Evolutionary conservation across 2,329 filamentous ascomycete genomes (phyloP).

Genomic region (Trichophyton simii): DNA sequence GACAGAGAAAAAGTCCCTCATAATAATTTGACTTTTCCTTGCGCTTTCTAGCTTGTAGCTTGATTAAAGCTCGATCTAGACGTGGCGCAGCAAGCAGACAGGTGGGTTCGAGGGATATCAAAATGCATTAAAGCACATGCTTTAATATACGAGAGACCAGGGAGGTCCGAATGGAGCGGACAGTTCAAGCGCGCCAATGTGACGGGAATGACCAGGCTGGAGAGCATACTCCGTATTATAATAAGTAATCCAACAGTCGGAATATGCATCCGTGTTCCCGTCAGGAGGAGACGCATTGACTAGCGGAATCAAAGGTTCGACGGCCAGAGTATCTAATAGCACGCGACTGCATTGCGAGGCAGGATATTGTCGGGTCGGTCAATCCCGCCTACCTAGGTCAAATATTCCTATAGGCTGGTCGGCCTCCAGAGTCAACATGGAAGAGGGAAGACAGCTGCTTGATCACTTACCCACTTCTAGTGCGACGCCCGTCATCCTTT

Average conservation of each 20-base stretch:
- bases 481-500: neutral
- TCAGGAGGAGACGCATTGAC: neutral
- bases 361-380: neutral
- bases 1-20: neutral
- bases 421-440: neutral
- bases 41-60: neutral
- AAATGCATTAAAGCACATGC: neutral
- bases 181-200: too few relatives aligned
- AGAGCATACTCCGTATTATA: neutral
- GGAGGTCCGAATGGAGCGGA: neutral
- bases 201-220: neutral
- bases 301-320: neutral
- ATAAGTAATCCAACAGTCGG: neutral
- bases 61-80: neutral
- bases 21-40: neutral
- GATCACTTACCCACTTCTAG: neutral
- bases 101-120: neutral
- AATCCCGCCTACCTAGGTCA: neutral
- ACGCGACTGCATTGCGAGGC: neutral
- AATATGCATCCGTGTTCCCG: neutral
- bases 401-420: slow-evolving; percentile 1
- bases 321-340: neutral
- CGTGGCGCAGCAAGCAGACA: neutral
- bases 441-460: too few relatives aligned
- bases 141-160: neutral